These are phyloP conservation scores for Yamadazyma phyllophila DNA, from an alignment of 805 yeast genomes.

Conservation along the genomic window DNA sequence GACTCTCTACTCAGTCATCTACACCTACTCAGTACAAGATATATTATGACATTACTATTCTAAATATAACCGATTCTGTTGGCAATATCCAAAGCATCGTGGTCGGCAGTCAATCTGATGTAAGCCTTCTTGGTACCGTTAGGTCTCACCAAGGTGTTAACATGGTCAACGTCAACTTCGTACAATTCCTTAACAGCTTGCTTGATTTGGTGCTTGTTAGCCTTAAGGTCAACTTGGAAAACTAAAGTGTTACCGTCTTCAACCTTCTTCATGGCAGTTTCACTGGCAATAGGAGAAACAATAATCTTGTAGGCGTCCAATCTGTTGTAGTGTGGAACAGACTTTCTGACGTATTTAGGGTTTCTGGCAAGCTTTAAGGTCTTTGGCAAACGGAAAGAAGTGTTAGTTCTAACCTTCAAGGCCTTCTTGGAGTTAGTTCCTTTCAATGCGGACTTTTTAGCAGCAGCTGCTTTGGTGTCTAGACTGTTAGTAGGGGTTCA, in stretches of 20 bases:
- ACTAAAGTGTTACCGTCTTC: slow-evolving; percentile 99
- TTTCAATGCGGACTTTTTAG: slow-evolving; percentile 98
- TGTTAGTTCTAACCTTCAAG: slow-evolving; percentile 88
- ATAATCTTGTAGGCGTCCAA: slow-evolving; percentile 93
- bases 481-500: slow-evolving; percentile 13
- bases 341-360: slow-evolving; percentile 93
- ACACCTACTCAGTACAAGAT: slow-evolving; percentile 1
- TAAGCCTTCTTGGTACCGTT: slow-evolving; percentile 99
- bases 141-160: slow-evolving; percentile 97
- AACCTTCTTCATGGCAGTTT: slow-evolving; percentile 98
- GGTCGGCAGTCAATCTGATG: slow-evolving; percentile 98
- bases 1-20: no score
- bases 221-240: slow-evolving; percentile 94
- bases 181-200: slow-evolving; percentile 97
- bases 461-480: slow-evolving; percentile 83
- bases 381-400: slow-evolving; percentile 97
- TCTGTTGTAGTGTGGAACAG: slow-evolving; percentile 97
- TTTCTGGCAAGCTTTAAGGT: slow-evolving; percentile 90
- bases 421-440: slow-evolving; percentile 92
- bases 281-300: slow-evolving; percentile 93
- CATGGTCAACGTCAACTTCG: slow-evolving; percentile 90
- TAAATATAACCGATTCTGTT: slow-evolving; percentile 99
- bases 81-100: slow-evolving; percentile 99
- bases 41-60: slow-evolving; percentile 12
- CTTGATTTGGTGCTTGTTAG: slow-evolving; percentile 99